phyloP scores from a whole-genome alignment of 495 filamentous ascomycete genomes.

The Aspergillus sclerotioniger region DNA sequence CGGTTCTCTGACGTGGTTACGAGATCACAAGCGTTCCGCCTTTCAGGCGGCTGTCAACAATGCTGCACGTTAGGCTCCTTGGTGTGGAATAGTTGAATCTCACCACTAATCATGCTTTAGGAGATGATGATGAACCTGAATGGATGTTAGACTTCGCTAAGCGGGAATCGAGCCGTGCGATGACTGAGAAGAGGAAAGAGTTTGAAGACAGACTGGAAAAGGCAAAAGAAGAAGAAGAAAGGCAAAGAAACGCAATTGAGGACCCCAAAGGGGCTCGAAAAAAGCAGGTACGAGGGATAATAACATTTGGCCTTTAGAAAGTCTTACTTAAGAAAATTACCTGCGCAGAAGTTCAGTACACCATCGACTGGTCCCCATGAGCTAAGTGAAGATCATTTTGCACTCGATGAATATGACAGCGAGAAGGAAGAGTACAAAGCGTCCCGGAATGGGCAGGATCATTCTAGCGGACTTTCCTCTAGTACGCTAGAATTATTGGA shows the following conservation, averaged over 20 bases:
- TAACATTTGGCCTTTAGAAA: neutral
- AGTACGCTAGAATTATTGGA: constrained; percentile 44
- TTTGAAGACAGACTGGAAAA: constrained; percentile 68
- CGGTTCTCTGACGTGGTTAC: constrained; percentile 87
- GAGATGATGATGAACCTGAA: constrained; percentile 73
- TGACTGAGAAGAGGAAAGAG: constrained; percentile 64
- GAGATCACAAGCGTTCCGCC: constrained; percentile 69
- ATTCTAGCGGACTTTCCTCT: constrained; percentile 39
- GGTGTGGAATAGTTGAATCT: neutral
- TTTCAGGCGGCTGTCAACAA: constrained; percentile 54
- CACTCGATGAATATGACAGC: constrained; percentile 78
- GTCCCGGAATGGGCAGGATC: constrained; percentile 14
- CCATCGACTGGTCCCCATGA: constrained; percentile 26
- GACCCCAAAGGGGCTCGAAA: constrained; percentile 47
- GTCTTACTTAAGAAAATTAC: constrained; percentile 4
- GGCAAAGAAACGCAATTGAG: constrained; percentile 48
- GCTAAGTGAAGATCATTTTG: constrained; percentile 69
- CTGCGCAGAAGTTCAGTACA: constrained; percentile 32
- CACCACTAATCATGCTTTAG: constrained; percentile 18
- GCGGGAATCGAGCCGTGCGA: constrained; percentile 62
- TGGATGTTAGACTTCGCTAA: constrained; percentile 83
- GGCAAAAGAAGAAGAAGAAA: constrained; percentile 67
- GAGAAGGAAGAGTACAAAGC: constrained; percentile 46
- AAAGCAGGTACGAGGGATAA: constrained; percentile 42
- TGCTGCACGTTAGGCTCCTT: constrained; percentile 28